Conservation (phyloP, 306 rosid species). For the Acacia crassicarpa region DNA sequence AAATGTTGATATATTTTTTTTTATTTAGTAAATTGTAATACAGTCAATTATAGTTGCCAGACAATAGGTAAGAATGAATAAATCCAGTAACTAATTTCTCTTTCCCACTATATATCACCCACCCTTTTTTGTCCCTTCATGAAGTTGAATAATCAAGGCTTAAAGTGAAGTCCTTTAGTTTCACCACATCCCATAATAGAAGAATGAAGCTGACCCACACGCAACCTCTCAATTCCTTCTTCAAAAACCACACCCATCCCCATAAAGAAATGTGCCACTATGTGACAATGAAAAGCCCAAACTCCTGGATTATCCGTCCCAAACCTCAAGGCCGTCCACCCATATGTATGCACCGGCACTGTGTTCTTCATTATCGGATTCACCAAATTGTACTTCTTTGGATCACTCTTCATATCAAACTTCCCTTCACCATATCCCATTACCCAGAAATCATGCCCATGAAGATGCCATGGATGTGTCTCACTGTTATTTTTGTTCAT, state of each 20-base stretch:
- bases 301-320: constrained; percentile 75
- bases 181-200: constrained; percentile 88
- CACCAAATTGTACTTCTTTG: constrained; percentile 62
- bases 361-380: constrained; percentile 89
- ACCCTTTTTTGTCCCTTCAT: background rate
- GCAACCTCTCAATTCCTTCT: constrained; percentile 73
- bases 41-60: no score
- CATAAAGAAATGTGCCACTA: constrained; percentile 82
- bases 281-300: constrained; percentile 93
- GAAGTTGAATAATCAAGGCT: constrained; percentile 32
- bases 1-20: no score
- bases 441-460: constrained; percentile 64
- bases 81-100: background rate
- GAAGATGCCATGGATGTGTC: constrained; percentile 70
- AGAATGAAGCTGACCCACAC: constrained; percentile 59
- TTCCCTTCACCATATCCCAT: constrained; percentile 52
- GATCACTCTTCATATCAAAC: constrained; percentile 48
- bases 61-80: background rate
- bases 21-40: no score
- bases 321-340: constrained; percentile 94
- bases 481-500: constrained; percentile 41
- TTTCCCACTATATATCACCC: background rate
- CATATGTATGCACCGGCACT: constrained; percentile 62
- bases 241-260: constrained; percentile 92
- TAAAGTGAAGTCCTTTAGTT: constrained; percentile 31